Percentiles rank a stretch among this genome's conserved stretches.
Conservation (phyloP, 176 grass and related monocot species). For the Typha latifolia region DNA sequence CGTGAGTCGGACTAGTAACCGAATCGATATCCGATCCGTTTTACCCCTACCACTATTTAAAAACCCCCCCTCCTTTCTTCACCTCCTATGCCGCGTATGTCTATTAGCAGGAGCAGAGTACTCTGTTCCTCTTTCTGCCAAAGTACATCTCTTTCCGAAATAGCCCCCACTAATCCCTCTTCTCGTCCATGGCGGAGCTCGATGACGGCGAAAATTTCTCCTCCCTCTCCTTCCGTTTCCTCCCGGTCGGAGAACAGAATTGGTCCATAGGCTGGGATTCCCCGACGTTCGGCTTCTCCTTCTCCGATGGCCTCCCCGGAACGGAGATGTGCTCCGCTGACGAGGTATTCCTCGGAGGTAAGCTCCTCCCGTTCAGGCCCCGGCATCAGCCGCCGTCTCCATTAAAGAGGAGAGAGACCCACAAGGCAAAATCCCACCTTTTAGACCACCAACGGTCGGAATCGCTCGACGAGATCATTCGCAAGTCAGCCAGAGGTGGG, state of each 20-base stretch:
- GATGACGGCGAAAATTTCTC: neutral
- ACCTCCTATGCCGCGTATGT: neutral
- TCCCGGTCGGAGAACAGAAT: neutral
- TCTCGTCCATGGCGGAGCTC: neutral
- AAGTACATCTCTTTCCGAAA: neutral
- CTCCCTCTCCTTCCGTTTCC: constrained; percentile 7
- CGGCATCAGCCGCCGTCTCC: neutral
- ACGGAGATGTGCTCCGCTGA: constrained; percentile 9
- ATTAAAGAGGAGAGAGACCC: neutral
- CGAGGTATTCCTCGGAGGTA: constrained; percentile 8
- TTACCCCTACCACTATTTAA: neutral
- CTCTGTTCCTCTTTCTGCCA: neutral
- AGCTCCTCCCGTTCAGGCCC: constrained; percentile 1
- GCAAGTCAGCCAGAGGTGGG: neutral
- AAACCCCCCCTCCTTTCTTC: neutral
- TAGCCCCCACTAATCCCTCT: neutral
- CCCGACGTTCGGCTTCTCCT: neutral
- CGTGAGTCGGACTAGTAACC: too few relatives aligned
- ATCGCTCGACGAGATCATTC: neutral
- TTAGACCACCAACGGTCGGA: neutral
- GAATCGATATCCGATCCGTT: neutral
- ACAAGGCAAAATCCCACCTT: neutral
- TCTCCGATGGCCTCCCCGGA: neutral
- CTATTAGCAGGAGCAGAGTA: neutral
- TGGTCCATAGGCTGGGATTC: neutral